Base-by-base conservation (phyloP, 208 protist genomes). In the Leishmania lainsoni region DNA sequence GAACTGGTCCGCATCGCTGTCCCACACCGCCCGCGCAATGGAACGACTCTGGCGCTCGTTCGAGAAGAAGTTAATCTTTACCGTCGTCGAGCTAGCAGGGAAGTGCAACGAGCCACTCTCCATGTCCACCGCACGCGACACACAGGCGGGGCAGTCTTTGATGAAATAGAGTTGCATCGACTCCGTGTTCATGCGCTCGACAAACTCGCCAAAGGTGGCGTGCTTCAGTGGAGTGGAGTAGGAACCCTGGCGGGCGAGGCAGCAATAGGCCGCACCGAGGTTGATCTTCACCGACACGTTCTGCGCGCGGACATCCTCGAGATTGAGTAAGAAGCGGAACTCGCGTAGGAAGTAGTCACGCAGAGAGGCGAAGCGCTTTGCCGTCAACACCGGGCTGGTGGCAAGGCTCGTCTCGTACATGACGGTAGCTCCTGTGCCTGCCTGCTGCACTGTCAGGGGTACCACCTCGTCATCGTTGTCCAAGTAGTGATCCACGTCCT, bases 81-180 rank as follows among this genome's bases (percentile, higher is more conserved):
- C 92, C 58, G 93, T 87, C 6, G 91, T 92, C 68, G 94, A 86
- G 51, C 70, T 83, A 49, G 91, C 85, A 75, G 94, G 90, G 78
- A 93, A 89, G 81, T 94, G 87, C 29, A 94, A 80, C 35, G 85
- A 89, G 17, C 91, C 91, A 80, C 91, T 94, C 83, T 94, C 88
- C 80, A 88, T 90, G 76, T 96, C 90, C 63, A 97, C 92, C 3
- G 92, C 94, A 49, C 92, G 92, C 42, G 92, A 95, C 63, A 97
- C 91, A 81, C 91, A 95, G 20, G 83, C 83, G 20, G 94, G 94
- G 59, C 91, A 93, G 81, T 97, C 94, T 39, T 88, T 89, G 51
- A 97, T 87, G 74, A 97, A 97, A 79, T 96, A 97, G 65, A 97
- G 73, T 86, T 97, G 92, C 91, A 97, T 92, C 59, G 88, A 93